These are phyloP conservation scores for Penicillium angulare DNA, from an alignment of 495 filamentous ascomycete genomes.

Conservation along the genomic window DNA sequence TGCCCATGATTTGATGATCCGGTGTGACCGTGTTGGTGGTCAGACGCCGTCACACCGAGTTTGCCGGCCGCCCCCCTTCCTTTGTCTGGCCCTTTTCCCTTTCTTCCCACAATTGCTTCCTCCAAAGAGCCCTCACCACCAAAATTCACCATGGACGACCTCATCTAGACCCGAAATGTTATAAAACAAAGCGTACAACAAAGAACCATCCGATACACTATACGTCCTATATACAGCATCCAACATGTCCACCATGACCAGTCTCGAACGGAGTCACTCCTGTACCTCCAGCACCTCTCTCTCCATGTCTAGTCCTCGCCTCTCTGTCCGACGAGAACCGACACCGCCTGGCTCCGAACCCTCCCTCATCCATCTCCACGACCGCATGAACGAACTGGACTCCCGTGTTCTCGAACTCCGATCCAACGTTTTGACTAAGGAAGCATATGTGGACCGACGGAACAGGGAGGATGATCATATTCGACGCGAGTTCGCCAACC, in stretches of 20 bases:
- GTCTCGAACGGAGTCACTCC: slow-evolving; percentile 42
- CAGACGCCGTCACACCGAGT: background rate
- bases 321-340: slow-evolving; percentile 32
- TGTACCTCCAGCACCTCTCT: slow-evolving; percentile 40
- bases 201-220: too few relatives aligned
- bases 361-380: slow-evolving; percentile 33
- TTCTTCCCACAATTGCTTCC: background rate
- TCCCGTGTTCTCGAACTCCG: slow-evolving; percentile 39
- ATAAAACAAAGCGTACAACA: background rate
- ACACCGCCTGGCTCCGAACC: slow-evolving; percentile 37
- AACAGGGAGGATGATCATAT: slow-evolving; percentile 45
- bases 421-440: slow-evolving; percentile 37
- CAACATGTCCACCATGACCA: slow-evolving; percentile 34
- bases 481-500: slow-evolving; percentile 41
- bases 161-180: slow-evolving; percentile 3
- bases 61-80: background rate
- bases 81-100: background rate
- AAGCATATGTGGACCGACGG: slow-evolving; percentile 40
- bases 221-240: too few relatives aligned
- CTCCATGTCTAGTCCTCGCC: slow-evolving; percentile 38
- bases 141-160: slow-evolving; percentile 3
- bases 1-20: background rate
- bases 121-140: background rate
- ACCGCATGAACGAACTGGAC: slow-evolving; percentile 40
- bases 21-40: background rate